Evolutionary conservation across 495 filamentous ascomycete genomes (phyloP), one percentile per base, ranked within the genome.

Genomic region (Neurospora sp.): DNA sequence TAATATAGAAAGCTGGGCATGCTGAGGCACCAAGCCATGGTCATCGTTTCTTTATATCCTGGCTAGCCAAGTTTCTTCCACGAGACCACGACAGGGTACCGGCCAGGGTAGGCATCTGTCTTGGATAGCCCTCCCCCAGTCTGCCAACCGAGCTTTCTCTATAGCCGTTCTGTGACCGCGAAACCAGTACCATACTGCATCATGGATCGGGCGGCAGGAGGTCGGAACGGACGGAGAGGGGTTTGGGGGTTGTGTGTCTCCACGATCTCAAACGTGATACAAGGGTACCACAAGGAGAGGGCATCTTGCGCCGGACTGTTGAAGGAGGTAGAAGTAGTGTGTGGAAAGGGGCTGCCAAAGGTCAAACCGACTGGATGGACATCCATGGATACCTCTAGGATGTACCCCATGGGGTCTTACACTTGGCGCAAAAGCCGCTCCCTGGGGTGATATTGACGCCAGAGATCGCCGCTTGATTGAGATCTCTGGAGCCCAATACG

Each of bases 201-300:
- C 76, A 72, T 61, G 70, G 65, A 44, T 39, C 9, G 73, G 74
- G 74, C 74, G 73, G 70, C 71, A 75, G 75, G 72, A 73, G 75
- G 70, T 73, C 71, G 75, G 73, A 72, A 74, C 76, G 80, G 79
- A 65, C 53, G 53, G 53, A 35, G 81, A 79, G 77, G 77, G 74
- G 79, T 70, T 69, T 70, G 69, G 71, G 53, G 48, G 69, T 44
- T 35, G 37, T 75, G 70, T 69, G 72, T 79, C 83, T 80, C 83
- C 82, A 83, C 81, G 81, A 79, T 80, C 79, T 76, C 82, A 84
- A 84, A 84, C 83, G 74, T 76, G 76, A 74, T 76, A 78, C 79
- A 80, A 78, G 79, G 76, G 76, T 71, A 76, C 69, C 76, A 77
- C 75, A 68, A 41, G 71, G 38, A 40, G 40, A 65, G 53, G 53